Evolutionary conservation across 2,329 filamentous ascomycete genomes (phyloP).

Genomic region (Fusarium metavorans): DNA sequence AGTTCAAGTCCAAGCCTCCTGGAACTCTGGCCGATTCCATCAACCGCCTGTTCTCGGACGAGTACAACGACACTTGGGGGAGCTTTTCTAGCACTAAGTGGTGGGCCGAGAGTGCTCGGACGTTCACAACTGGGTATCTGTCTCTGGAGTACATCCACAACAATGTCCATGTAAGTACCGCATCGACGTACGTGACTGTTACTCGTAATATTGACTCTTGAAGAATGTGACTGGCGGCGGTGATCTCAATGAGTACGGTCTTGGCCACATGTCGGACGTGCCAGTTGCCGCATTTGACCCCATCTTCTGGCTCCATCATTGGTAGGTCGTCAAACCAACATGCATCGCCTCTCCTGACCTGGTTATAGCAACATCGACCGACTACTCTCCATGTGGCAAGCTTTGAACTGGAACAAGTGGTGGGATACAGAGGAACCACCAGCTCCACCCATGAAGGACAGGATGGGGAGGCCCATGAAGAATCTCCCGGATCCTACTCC

Average conservation of each 20-base stretch:
- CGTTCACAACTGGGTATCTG: slow-evolving; percentile 19
- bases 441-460: background rate
- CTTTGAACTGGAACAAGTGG: slow-evolving; percentile 23
- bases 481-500: background rate
- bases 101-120: slow-evolving; percentile 1
- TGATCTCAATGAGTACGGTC: background rate
- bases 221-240: background rate
- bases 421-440: slow-evolving; percentile 3
- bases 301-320: slow-evolving; percentile 73
- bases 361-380: slow-evolving; percentile 19
- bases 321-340: slow-evolving; percentile 26
- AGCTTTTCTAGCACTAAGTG: background rate
- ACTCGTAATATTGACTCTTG: background rate
- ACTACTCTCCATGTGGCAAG: slow-evolving; percentile 25
- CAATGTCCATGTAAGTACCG: slow-evolving; percentile 48
- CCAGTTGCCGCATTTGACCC: slow-evolving; percentile 73
- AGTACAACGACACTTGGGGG: slow-evolving; percentile 5
- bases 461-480: no score
- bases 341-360: background rate
- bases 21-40: slow-evolving; percentile 37
- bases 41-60: slow-evolving; percentile 39
- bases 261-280: slow-evolving; percentile 67
- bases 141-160: slow-evolving; percentile 56
- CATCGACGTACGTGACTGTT: background rate
- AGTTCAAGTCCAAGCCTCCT: slow-evolving; percentile 41